These are phyloP conservation scores for Argentina anserina DNA, from an alignment of 306 rosid genomes.

Conservation along the genomic window DNA sequence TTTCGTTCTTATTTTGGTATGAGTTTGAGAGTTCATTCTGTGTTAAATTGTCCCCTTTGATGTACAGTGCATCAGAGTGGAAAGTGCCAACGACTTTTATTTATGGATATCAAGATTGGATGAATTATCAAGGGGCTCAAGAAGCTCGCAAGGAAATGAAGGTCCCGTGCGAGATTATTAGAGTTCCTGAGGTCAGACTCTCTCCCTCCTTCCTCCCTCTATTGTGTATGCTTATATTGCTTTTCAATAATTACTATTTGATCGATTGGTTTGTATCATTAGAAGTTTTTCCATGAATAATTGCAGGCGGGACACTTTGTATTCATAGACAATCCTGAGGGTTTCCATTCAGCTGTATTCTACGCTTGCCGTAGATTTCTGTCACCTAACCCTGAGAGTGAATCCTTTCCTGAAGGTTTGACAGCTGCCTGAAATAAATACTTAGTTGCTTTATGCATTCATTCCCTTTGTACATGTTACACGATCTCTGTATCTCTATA, in stretches of 20 bases:
- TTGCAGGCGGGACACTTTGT: slow-evolving; percentile 86
- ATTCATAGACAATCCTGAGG: slow-evolving; percentile 74
- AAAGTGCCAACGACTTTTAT: slow-evolving; percentile 94
- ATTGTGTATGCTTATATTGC: not conserved
- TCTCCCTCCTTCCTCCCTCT: no score
- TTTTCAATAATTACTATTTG: not conserved
- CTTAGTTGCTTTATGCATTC: slow-evolving; percentile 2
- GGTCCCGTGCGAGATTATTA: slow-evolving; percentile 85
- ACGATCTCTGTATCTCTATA: not conserved
- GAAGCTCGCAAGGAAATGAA: slow-evolving; percentile 87
- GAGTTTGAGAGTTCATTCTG: not conserved
- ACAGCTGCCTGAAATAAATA: slow-evolving; percentile 42
- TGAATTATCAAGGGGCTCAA: slow-evolving; percentile 85
- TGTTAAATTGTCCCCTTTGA: not conserved
- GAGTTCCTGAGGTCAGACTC: slow-evolving; percentile 78
- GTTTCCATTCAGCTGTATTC: slow-evolving; percentile 75
- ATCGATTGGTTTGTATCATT: not conserved
- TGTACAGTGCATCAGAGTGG: slow-evolving; percentile 80
- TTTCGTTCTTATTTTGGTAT: not conserved
- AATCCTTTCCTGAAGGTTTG: slow-evolving; percentile 68
- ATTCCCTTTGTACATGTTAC: not conserved
- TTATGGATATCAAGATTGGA: slow-evolving; percentile 87
- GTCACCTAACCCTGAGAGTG: slow-evolving; percentile 47
- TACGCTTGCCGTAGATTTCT: slow-evolving; percentile 76
- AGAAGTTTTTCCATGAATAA: slow-evolving; percentile 3